Evolutionary conservation across 441 rosid genomes (phyloP).

Genomic region (Gossypium davidsonii): DNA sequence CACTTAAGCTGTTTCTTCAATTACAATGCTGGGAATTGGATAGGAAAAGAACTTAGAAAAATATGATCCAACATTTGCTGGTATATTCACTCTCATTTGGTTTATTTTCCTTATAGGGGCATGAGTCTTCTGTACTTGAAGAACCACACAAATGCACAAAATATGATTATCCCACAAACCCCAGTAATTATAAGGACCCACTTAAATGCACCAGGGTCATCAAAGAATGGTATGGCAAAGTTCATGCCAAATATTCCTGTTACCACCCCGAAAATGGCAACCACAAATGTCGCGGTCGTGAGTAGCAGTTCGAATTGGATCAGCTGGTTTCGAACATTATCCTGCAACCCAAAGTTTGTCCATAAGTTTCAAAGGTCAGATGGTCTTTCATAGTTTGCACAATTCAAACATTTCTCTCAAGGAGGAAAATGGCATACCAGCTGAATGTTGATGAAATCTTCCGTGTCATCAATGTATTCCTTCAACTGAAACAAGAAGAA

Average conservation of each 20-base stretch:
- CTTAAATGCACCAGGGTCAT: slow-evolving; percentile 58
- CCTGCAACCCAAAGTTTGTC: slow-evolving; percentile 39
- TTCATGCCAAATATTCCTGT: slow-evolving; percentile 99
- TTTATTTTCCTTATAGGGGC: slow-evolving; percentile 45
- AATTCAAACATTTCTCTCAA: background rate
- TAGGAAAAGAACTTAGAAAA: background rate
- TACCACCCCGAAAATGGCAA: slow-evolving; percentile 91
- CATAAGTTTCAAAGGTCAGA: background rate
- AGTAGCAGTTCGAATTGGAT: slow-evolving; percentile 92
- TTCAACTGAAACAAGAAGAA: slow-evolving; percentile 52
- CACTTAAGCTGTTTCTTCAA: background rate
- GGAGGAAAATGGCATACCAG: slow-evolving; percentile 42
- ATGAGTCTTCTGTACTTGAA: slow-evolving; percentile 86
- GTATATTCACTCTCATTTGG: background rate
- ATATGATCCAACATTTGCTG: background rate
- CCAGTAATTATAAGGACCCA: slow-evolving; percentile 89
- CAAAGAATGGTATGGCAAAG: slow-evolving; percentile 59
- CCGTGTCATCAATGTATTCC: slow-evolving; percentile 96
- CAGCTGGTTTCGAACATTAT: slow-evolving; percentile 90
- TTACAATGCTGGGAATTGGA: background rate
- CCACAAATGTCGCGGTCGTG: slow-evolving; percentile 90
- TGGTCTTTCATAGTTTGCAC: background rate
- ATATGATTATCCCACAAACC: slow-evolving; percentile 47
- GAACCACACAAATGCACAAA: slow-evolving; percentile 78
- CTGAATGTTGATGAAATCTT: slow-evolving; percentile 96